Evolutionary conservation across 1,284 basidiomycete genomes (phyloP).

Genomic region (Trichosporon faecale): DNA sequence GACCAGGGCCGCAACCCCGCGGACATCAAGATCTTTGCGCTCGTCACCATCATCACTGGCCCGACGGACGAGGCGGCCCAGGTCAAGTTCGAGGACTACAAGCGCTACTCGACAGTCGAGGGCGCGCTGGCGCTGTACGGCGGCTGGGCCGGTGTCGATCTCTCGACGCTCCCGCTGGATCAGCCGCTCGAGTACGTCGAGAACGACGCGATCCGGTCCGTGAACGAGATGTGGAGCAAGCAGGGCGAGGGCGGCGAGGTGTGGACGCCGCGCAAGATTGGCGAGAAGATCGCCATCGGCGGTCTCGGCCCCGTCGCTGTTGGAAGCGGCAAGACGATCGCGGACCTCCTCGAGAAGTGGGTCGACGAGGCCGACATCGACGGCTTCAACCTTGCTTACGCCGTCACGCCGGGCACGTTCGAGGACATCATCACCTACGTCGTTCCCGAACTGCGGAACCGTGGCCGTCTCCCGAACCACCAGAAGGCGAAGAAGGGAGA

Average conservation of each 20-base stretch:
- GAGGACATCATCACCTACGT: constrained; percentile 24
- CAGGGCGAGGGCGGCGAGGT: constrained; percentile 16
- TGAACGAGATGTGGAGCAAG: constrained; percentile 27
- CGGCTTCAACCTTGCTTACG: constrained; percentile 26
- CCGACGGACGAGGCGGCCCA: constrained; percentile 43
- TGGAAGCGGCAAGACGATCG: constrained; percentile 16
- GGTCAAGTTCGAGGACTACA: constrained; percentile 37
- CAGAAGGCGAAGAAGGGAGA: neutral
- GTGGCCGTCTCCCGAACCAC: constrained; percentile 15
- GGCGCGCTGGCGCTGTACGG: constrained; percentile 47
- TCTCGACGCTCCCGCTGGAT: constrained; percentile 17
- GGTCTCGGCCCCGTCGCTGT: constrained; percentile 23
- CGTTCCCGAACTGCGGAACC: constrained; percentile 19
- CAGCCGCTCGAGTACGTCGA: constrained; percentile 25
- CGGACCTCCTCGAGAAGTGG: constrained; percentile 22
- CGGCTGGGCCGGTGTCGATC: constrained; percentile 29
- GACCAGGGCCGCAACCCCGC: constrained; percentile 38
- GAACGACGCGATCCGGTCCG: constrained; percentile 24
- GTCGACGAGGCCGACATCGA: constrained; percentile 20
- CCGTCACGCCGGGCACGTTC: constrained; percentile 19
- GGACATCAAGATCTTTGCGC: constrained; percentile 42
- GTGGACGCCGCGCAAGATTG: constrained; percentile 25
- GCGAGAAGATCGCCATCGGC: constrained; percentile 22
- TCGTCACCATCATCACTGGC: constrained; percentile 28
- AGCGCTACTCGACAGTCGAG: constrained; percentile 34